Evolutionary conservation across 176 grass and related monocot species (phyloP).

Genomic region (Oryza glaberrima): DNA sequence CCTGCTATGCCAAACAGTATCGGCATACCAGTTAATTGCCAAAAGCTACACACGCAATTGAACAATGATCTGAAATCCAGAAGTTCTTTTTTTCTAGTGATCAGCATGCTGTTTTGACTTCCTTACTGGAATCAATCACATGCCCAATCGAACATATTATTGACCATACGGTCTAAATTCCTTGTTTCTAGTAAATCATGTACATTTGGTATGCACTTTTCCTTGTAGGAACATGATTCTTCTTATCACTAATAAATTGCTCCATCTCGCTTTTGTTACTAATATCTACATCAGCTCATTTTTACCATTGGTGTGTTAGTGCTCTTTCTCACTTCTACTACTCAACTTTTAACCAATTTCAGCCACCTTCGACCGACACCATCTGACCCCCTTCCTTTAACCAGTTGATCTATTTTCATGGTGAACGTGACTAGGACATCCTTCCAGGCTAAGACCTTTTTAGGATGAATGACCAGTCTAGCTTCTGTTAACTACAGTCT

Average conservation of each 20-base stretch:
- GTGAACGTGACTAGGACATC: neutral
- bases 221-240: neutral
- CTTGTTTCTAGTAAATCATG: conserved; percentile 9
- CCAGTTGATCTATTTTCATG: neutral
- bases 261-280: neutral
- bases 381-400: neutral
- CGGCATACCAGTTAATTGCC: neutral
- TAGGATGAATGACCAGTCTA: neutral
- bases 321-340: neutral
- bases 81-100: conserved; percentile 9
- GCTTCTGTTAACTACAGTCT: too few relatives aligned
- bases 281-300: neutral
- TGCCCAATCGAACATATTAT: neutral
- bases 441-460: neutral
- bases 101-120: conserved; percentile 1
- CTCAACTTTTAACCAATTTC: neutral
- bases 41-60: neutral
- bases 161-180: neutral
- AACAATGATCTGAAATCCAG: neutral
- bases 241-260: neutral
- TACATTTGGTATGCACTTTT: conserved; percentile 17
- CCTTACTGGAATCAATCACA: neutral
- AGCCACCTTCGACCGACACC: neutral
- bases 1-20: conserved; percentile 9
- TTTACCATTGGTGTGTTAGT: neutral